A percentile compares a stretch with the other conserved stretches of the same genome.
Evolutionary conservation across 306 rosid species (phyloP).

Genomic region (Herpetospermum pedunculosum): DNA sequence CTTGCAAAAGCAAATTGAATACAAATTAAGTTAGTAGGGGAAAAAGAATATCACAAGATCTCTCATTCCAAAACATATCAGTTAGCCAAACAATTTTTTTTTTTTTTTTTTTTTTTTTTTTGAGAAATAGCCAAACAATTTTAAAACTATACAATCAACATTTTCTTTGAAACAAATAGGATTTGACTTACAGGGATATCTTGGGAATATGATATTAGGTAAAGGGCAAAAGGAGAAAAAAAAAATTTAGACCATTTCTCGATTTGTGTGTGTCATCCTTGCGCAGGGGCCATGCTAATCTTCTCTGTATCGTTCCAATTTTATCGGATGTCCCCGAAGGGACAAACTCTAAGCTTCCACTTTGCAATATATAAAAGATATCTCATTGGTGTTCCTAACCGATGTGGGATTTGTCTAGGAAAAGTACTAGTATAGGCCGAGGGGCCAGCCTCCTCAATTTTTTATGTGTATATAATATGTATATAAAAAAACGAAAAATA

Average conservation of each 20-base stretch:
- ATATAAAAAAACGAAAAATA: too few species aligned
- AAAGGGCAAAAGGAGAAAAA: background rate
- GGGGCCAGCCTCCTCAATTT: too few species aligned
- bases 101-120: too few species aligned
- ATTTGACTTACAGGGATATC: too few species aligned
- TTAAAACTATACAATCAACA: background rate
- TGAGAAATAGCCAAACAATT: too few species aligned
- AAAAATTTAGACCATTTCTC: background rate
- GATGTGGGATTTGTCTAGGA: too few species aligned
- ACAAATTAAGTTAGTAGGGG: background rate
- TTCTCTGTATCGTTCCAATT: slow-evolving; percentile 9
- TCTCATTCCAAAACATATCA: background rate
- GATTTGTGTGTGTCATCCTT: background rate
- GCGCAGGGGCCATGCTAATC: slow-evolving; percentile 5
- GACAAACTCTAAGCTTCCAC: background rate
- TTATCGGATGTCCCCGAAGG: slow-evolving; percentile 5
- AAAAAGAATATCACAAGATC: background rate
- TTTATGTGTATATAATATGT: too few species aligned
- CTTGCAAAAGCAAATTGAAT: background rate
- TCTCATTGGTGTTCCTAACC: background rate
- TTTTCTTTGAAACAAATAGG: too few species aligned
- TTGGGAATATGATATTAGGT: background rate
- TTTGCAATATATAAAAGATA: background rate
- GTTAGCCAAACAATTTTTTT: background rate
- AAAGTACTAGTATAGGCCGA: too few species aligned